Evolutionary conservation across 2,329 filamentous ascomycete species (phyloP), one percentile per base, ranked within the genome.

Genomic region (Fusarium citri): DNA sequence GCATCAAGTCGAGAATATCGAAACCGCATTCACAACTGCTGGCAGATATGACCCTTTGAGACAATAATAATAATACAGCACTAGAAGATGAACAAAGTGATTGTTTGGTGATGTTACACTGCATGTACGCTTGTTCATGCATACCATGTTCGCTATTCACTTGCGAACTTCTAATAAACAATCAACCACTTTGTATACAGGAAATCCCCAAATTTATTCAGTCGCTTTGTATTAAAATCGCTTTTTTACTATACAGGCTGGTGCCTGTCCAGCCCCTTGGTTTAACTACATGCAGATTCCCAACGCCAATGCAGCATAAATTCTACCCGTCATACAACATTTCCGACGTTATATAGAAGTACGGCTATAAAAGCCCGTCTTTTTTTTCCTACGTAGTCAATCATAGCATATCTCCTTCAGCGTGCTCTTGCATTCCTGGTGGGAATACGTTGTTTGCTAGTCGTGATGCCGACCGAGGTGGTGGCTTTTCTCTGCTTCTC

Each of bases 401-500:
- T 74, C 58, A 81, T 34, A 79, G 63, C 74, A 80, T 78, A 47
- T 83, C 80, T 2, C 79, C 79, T 16, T 80, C 76, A 11, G 77
- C 78, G 10, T 80, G 76, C 11, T 78, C 78, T 25, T 78, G 54
- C 57, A 78, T 65, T 30, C 78, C 79, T 3, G 77, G 74, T 23
- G 78, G 72, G 53, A 77, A 78, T 30, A 78, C 60, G 26, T 77
- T 79, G 41, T 74, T 76, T 12, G 76, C 74, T 55, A 86, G 76
- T 53, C 82, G 83, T 5, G 84, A 82, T 18, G 83, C 77, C 16
- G 81, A 79, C 48, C 81, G 82, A 20, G 78, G 76, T 18, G 80
- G 80, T 41, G 81, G 71, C 46, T 74, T 79, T 26, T 80, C 76
- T 15, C 77, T 72, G 10, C 68, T 72, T 25, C 76, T 72, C 28